A percentile compares a stretch with the other conserved stretches of the same genome.
Conservation (phyloP, 257 asterid genomes). For the Lantana camara region DNA sequence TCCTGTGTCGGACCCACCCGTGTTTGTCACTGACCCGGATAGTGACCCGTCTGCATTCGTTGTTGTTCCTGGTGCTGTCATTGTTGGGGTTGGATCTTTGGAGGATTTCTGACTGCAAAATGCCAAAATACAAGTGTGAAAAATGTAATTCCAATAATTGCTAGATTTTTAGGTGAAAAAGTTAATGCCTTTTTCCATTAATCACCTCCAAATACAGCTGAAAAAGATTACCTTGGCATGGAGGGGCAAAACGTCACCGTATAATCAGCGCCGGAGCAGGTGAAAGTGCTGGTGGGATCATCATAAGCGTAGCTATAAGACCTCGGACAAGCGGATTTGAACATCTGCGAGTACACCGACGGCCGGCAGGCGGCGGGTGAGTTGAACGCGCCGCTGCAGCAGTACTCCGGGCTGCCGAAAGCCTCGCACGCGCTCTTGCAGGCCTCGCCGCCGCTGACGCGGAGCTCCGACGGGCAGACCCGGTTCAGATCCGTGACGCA, state of each 20-base stretch:
- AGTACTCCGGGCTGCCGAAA: constrained; percentile 75
- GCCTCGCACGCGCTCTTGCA: constrained; percentile 97
- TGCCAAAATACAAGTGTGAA: not conserved
- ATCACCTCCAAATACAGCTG: too few species aligned
- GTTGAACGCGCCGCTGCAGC: constrained; percentile 88
- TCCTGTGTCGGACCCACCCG: constrained; percentile 40
- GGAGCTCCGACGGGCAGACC: constrained; percentile 83
- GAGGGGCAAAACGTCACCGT: constrained; percentile 88
- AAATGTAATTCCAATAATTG: not conserved
- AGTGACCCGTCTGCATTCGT: constrained; percentile 38
- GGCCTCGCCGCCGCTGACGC: constrained; percentile 63
- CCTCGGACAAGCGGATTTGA: constrained; percentile 80
- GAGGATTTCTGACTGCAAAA: constrained; percentile 84
- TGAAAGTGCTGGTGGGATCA: constrained; percentile 94
- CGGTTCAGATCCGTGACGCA: constrained; percentile 92
- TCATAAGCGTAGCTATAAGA: constrained; percentile 96
- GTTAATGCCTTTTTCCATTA: constrained; percentile 6
- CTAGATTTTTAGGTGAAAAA: constrained; percentile 21
- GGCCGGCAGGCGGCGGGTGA: constrained; percentile 84
- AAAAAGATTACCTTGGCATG: constrained; percentile 86
- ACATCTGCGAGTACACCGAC: constrained; percentile 80
- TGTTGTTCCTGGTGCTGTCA: constrained; percentile 43
- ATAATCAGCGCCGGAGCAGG: constrained; percentile 89
- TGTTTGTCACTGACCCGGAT: constrained; percentile 38
- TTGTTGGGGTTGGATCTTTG: constrained; percentile 60